Evolutionary conservation across 257 asterid species (phyloP), one percentile per base, ranked within the genome.

Genomic region (Solanum gracilifrons): DNA sequence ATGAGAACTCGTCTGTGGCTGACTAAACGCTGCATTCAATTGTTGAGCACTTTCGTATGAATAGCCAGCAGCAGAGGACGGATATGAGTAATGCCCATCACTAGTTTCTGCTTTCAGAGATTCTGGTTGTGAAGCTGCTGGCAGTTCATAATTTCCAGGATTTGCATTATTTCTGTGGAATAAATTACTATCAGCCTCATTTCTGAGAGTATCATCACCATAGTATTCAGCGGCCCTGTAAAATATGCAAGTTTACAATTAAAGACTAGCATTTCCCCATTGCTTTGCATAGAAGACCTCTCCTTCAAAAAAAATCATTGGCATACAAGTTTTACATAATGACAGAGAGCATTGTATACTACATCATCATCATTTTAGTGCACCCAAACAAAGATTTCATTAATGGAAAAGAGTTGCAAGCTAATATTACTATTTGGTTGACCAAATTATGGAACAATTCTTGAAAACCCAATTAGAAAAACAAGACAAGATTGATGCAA

Each of bases 101-200:
- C 92, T 86, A 87, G 88, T 90, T 92, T 92, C 98, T 66, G 91
- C 92, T 84, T 92, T 95, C 90, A 92, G 88, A 60, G 92, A 92
- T 89, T 93, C 97, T 74, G 89, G 91, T 87, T 92, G 98, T 75
- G 95, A 85, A 87, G 95, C 94, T 89, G 97, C 85, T 55, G 97
- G 83, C 87, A 93, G 89, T 58, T 96, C 94, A 84, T 93, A 94
- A 82, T 74, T 90, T 89, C 89, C 95, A 41, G 88, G 84, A 90
- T 58, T 87, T 62, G 90, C 93, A 90, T 91, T 91, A 90, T 92
- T 88, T 87, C 91, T 87, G 69, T 87, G 93, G 85, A 86, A 93
- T 87, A 97, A 87, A 90, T 91, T 91, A 91, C 90, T 91, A 86
- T 93, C 95, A n/a, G 95, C 72, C 31, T 95, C 87, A 89, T 90